Evolutionary conservation across 1,139 yeast species (phyloP).

Genomic region (Candida sp.): DNA sequence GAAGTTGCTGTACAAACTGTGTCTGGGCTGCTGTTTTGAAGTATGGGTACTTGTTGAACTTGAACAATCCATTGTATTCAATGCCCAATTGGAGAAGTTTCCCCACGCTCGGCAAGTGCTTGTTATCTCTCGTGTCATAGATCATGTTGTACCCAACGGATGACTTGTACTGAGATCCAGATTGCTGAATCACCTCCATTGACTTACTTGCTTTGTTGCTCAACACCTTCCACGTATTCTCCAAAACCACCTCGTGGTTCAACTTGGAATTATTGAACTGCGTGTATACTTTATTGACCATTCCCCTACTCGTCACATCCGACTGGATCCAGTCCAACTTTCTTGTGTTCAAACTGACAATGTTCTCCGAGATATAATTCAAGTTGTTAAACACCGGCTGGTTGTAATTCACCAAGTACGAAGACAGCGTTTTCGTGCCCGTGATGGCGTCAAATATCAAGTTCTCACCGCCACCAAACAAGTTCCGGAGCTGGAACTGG

Average conservation of each 20-base stretch:
- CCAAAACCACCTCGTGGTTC: slow-evolving; percentile 67
- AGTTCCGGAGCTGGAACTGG: slow-evolving; percentile 73
- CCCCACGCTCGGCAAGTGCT: slow-evolving; percentile 64
- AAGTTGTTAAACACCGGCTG: slow-evolving; percentile 64
- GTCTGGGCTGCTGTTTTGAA: slow-evolving; percentile 54
- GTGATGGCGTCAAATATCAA: slow-evolving; percentile 75
- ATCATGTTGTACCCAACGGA: slow-evolving; percentile 54
- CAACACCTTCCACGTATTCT: slow-evolving; percentile 67
- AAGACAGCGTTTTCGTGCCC: slow-evolving; percentile 82
- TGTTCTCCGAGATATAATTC: slow-evolving; percentile 56
- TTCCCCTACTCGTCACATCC: slow-evolving; percentile 62
- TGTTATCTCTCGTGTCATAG: slow-evolving; percentile 62
- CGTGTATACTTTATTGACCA: slow-evolving; percentile 54
- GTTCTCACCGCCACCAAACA: slow-evolving; percentile 90
- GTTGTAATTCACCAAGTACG: slow-evolving; percentile 65
- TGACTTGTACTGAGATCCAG: slow-evolving; percentile 68
- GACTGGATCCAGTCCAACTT: slow-evolving; percentile 72
- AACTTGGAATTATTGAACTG: slow-evolving; percentile 19
- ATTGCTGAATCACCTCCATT: slow-evolving; percentile 38
- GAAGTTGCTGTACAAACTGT: slow-evolving; percentile 37
- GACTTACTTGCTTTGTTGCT: slow-evolving; percentile 45
- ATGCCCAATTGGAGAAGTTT: slow-evolving; percentile 51
- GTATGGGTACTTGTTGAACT: slow-evolving; percentile 32
- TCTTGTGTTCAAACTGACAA: slow-evolving; percentile 61
- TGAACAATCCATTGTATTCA: slow-evolving; percentile 59